A percentile compares a stretch with the other conserved stretches of the same genome.
phyloP scores from a whole-genome alignment of 2,329 filamentous ascomycete genomes.

The Colletotrichum tropicale region DNA sequence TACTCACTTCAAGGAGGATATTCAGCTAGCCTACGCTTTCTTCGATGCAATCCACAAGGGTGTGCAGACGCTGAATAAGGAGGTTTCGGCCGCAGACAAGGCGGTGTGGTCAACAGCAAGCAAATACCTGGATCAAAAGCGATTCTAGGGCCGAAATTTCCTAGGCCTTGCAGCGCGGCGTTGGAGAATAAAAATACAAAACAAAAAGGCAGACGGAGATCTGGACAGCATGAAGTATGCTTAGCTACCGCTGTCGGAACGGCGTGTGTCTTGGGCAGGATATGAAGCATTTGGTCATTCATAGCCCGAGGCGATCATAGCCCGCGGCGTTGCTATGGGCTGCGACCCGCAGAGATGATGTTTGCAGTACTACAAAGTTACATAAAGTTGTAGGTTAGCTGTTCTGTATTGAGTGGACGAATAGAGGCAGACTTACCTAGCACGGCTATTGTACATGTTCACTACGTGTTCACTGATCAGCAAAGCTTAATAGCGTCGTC shows the following conservation, averaged over 20 bases:
- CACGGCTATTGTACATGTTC: background rate
- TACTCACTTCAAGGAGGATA: slow-evolving; percentile 62
- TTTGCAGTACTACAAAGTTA: slow-evolving; percentile 11
- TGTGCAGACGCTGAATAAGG: slow-evolving; percentile 56
- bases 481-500: background rate
- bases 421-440: slow-evolving; percentile 9
- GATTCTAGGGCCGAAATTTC: slow-evolving; percentile 33
- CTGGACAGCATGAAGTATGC: slow-evolving; percentile 8
- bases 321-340: background rate
- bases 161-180: slow-evolving; percentile 15
- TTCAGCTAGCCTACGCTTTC: slow-evolving; percentile 61
- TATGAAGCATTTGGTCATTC: slow-evolving; percentile 14
- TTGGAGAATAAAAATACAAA: slow-evolving; percentile 20
- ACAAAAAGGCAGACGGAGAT: slow-evolving; percentile 12
- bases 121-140: slow-evolving; percentile 53
- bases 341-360: background rate
- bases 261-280: background rate
- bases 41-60: slow-evolving; percentile 63
- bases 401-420: background rate
- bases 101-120: slow-evolving; percentile 60
- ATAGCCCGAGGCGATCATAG: background rate
- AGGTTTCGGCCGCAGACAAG: slow-evolving; percentile 52
- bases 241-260: background rate
- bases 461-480: background rate
- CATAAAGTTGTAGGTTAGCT: slow-evolving; percentile 16